phyloP scores from a whole-genome alignment of 176 grass and related monocot genomes.

The Phragmites australis region DNA sequence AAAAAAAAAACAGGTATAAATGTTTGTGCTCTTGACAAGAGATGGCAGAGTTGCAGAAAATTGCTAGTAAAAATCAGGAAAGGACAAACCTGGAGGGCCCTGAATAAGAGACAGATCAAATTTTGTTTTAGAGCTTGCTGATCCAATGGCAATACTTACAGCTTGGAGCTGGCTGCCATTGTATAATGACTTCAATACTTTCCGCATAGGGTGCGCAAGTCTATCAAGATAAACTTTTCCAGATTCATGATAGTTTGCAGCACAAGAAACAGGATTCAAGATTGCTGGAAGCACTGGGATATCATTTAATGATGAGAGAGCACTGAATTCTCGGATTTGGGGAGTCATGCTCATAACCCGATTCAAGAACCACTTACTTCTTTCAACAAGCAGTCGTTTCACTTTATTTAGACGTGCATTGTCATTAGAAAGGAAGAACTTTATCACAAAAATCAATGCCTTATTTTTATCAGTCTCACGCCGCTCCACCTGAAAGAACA shows the following conservation, averaged over 20 bases:
- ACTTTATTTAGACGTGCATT: conserved; percentile 76
- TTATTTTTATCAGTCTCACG: conserved; percentile 80
- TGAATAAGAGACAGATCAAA: conserved; percentile 93
- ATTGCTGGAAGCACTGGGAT: conserved; percentile 90
- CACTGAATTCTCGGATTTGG: conserved; percentile 88
- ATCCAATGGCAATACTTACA: conserved; percentile 59
- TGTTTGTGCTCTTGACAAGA: not conserved
- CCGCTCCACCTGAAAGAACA: conserved; percentile 67
- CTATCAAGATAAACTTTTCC: conserved; percentile 58
- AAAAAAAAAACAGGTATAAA: conserved; percentile 32
- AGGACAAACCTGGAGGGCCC: conserved; percentile 87
- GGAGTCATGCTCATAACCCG: conserved; percentile 88
- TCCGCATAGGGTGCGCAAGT: conserved; percentile 56
- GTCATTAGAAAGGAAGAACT: conserved; percentile 70
- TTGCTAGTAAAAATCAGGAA: conserved; percentile 11
- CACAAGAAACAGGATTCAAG: conserved; percentile 62
- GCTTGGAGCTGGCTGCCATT: conserved; percentile 87
- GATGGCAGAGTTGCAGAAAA: conserved; percentile 3
- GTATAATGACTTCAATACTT: conserved; percentile 70
- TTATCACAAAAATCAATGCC: conserved; percentile 68
- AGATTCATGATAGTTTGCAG: conserved; percentile 46
- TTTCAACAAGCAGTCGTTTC: conserved; percentile 74
- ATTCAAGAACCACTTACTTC: conserved; percentile 91
- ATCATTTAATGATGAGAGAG: conserved; percentile 82
- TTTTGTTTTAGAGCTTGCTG: conserved; percentile 36